Conservation (phyloP, 1,284 basidiomycete species). For the Naganishia liquefaciens region DNA sequence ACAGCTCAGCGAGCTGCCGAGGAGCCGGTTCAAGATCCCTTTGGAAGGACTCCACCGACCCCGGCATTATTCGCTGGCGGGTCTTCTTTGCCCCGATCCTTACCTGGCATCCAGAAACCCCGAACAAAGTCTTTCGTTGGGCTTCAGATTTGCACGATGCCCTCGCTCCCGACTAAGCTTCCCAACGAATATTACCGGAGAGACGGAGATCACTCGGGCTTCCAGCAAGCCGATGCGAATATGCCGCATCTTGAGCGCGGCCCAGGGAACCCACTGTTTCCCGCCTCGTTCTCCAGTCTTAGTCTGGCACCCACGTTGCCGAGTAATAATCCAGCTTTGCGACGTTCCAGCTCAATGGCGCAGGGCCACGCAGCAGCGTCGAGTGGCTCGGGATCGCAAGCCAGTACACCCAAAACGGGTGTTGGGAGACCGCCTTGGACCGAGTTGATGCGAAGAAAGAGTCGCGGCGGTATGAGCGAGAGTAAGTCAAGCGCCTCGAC, state of each 20-base stretch:
- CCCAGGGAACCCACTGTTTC: conserved; percentile 50
- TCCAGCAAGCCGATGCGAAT: conserved; percentile 21
- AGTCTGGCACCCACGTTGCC: conserved; percentile 46
- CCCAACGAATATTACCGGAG: conserved; percentile 22
- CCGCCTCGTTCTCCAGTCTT: conserved; percentile 46
- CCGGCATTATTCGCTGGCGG: conserved; percentile 23
- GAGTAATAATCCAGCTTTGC: conserved; percentile 33
- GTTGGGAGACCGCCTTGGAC: conserved; percentile 17
- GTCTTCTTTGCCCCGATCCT: conserved; percentile 3
- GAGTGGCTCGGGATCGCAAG: conserved; percentile 25
- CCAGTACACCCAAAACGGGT: conserved; percentile 35
- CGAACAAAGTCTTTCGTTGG: conserved; percentile 48
- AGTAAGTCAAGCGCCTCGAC: conserved; percentile 41
- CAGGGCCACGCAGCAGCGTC: conserved; percentile 30
- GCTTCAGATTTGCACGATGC: conserved; percentile 46
- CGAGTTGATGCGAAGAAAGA: conserved; percentile 40
- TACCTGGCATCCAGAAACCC: conserved; percentile 11
- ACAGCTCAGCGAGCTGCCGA: conserved; percentile 28
- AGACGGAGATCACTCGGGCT: conserved; percentile 21
- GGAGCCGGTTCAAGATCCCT: conserved; percentile 35
- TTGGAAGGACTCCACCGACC: conserved; percentile 35
- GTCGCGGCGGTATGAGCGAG: conserved; percentile 51
- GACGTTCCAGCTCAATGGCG: conserved; percentile 42
- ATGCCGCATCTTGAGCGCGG: conserved; percentile 44
- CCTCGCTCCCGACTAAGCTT: conserved; percentile 28